A percentile compares a stretch with the other conserved stretches of the same genome.
These are phyloP conservation scores for Eutypa lata DNA, from an alignment of 2,329 filamentous ascomycete species.

Conservation along the genomic window DNA sequence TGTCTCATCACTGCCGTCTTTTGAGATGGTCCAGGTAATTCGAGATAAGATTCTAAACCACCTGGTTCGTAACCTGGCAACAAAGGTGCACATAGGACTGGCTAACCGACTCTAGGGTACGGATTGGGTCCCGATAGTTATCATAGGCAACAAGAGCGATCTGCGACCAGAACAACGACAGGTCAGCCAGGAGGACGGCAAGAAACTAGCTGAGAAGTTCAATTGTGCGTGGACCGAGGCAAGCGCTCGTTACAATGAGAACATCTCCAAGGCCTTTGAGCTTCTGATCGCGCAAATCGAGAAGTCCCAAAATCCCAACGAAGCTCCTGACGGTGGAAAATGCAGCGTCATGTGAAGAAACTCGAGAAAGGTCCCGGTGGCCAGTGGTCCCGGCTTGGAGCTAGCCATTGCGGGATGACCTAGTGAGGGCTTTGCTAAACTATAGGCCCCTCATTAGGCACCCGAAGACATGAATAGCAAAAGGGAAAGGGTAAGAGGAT, in stretches of 20 bases:
- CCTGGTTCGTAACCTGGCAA: slow-evolving; percentile 57
- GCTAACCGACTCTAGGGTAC: slow-evolving; percentile 51
- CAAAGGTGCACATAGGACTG: neutral
- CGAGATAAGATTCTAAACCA: slow-evolving; percentile 97
- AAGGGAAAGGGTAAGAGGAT: too few relatives aligned
- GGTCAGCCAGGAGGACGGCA: slow-evolving; percentile 81
- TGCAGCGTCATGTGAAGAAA: slow-evolving; percentile 75
- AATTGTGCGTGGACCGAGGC: slow-evolving; percentile 94
- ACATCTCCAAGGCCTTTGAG: slow-evolving; percentile 90
- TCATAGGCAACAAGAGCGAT: slow-evolving; percentile 97
- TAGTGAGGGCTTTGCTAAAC: too few relatives aligned
- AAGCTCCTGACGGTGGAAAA: slow-evolving; percentile 76
- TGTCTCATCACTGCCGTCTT: slow-evolving; percentile 89
- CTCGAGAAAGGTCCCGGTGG: too few relatives aligned
- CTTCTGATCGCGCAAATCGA: slow-evolving; percentile 93
- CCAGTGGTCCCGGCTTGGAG: too few relatives aligned
- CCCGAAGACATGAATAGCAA: too few relatives aligned
- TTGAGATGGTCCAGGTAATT: slow-evolving; percentile 96
- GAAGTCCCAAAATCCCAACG: slow-evolving; percentile 85
- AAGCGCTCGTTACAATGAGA: slow-evolving; percentile 89
- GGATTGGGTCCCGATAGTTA: slow-evolving; percentile 86
- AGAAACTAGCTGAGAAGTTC: slow-evolving; percentile 79
- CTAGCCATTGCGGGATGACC: too few relatives aligned
- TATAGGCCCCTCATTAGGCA: too few relatives aligned
- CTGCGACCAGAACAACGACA: slow-evolving; percentile 89